A percentile compares a stretch with the other conserved stretches of the same genome.
These are phyloP conservation scores for Fraxinus dipetala DNA, from an alignment of 305 asterid species.

Conservation along the genomic window DNA sequence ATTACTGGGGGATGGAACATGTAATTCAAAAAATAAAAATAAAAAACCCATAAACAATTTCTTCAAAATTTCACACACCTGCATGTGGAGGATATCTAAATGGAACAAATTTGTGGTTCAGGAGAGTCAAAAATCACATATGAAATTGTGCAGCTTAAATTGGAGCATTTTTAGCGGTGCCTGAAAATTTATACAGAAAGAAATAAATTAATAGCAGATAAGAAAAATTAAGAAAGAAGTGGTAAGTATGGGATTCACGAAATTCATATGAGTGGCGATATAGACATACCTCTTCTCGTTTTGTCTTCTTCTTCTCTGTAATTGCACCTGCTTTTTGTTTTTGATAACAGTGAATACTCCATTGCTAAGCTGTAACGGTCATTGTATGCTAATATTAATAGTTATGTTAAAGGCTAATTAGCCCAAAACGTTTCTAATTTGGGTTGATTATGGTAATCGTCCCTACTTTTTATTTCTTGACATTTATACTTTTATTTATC, in stretches of 20 bases:
- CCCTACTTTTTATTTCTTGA: no score
- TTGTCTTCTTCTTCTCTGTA: neutral
- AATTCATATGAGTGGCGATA: conserved; percentile 45
- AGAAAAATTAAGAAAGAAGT: neutral
- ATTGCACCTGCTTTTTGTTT: neutral
- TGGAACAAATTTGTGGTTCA: conserved; percentile 27
- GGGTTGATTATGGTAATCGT: no score
- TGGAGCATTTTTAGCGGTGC: conserved; percentile 33
- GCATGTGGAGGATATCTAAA: neutral
- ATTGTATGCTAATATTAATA: neutral
- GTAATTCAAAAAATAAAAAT: conserved; percentile 1
- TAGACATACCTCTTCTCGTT: conserved; percentile 24
- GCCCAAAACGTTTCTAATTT: no score
- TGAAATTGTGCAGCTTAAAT: conserved; percentile 20
- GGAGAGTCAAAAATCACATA: neutral
- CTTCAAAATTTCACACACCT: neutral
- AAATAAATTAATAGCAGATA: neutral
- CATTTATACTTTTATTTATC: no score
- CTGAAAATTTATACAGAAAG: neutral
- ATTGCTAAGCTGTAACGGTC: neutral
- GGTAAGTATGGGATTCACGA: conserved; percentile 60
- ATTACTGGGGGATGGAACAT: neutral
- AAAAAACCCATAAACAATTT: neutral
- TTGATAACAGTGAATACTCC: neutral
- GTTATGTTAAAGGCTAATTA: no score